Conservation (phyloP, 176 grass and related monocot genomes). For the Cenchrus fungigraminus region DNA sequence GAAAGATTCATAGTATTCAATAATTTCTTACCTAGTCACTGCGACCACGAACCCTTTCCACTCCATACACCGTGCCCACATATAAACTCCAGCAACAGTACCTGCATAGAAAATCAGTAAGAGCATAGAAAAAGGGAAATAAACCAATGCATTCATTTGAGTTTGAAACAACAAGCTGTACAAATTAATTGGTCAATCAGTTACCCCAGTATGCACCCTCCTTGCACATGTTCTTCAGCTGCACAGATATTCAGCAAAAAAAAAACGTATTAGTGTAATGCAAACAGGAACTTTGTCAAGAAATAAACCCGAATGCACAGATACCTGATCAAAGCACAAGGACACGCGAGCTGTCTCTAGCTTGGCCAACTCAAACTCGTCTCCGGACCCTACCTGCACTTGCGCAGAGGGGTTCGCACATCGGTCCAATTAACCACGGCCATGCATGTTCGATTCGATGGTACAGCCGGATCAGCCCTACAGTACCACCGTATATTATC, state of each 20-base stretch:
- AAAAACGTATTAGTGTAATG: background rate
- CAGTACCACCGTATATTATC: no score
- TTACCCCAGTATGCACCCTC: constrained; percentile 87
- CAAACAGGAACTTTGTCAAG: background rate
- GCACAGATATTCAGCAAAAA: constrained; percentile 9
- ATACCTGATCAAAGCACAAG: no score
- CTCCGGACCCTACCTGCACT: constrained; percentile 54
- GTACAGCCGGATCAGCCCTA: no score
- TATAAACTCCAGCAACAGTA: constrained; percentile 58
- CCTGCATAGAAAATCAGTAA: constrained; percentile 30
- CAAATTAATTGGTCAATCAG: background rate
- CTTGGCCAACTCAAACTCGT: no score
- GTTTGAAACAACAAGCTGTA: background rate
- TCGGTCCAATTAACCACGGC: no score
- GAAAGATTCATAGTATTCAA: background rate
- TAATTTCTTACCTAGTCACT: constrained; percentile 70
- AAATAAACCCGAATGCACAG: constrained; percentile 13
- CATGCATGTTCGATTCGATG: no score
- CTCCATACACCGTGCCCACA: constrained; percentile 73
- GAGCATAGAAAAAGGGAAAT: background rate
- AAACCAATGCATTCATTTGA: background rate
- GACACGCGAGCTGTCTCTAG: no score
- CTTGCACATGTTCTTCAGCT: constrained; percentile 83
- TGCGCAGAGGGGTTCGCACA: no score
- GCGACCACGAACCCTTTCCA: no score